Percentiles rank a stretch among this genome's conserved stretches.
phyloP scores from a whole-genome alignment of 2,329 filamentous ascomycete genomes.

The Trichoderma endophyticum region DNA sequence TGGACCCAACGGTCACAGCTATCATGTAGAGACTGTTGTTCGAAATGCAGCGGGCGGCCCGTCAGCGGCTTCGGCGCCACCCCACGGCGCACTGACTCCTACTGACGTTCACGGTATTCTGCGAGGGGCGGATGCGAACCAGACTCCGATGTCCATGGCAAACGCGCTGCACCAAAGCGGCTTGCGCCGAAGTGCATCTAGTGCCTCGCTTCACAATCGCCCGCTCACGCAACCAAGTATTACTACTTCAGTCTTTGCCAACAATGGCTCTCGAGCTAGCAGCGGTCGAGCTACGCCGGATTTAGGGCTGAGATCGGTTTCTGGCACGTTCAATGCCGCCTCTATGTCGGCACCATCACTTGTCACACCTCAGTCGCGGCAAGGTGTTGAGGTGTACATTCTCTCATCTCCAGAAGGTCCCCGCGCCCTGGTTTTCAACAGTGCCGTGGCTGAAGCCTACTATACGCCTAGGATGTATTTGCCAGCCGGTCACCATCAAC shows the following conservation, averaged over 20 bases:
- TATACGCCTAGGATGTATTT: constrained; percentile 43
- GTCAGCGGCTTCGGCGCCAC: not conserved
- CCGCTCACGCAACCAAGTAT: constrained; percentile 39
- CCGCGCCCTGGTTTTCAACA: constrained; percentile 54
- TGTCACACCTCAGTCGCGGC: constrained; percentile 25
- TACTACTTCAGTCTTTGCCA: constrained; percentile 39
- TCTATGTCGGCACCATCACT: constrained; percentile 9
- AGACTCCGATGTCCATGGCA: constrained; percentile 46
- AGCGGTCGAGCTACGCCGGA: constrained; percentile 51
- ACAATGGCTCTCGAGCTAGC: constrained; percentile 36
- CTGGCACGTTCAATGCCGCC: constrained; percentile 8
- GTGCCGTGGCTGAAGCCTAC: constrained; percentile 47
- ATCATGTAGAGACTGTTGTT: constrained; percentile 33
- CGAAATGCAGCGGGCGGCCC: not conserved
- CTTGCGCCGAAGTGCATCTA: constrained; percentile 51
- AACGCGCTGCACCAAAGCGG: constrained; percentile 49
- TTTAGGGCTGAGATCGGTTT: constrained; percentile 31
- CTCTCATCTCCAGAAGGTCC: constrained; percentile 59
- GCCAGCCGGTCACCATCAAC: constrained; percentile 28
- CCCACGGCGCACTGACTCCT: constrained; percentile 35
- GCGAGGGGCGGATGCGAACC: constrained; percentile 43
- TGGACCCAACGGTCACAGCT: constrained; percentile 34
- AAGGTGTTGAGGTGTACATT: constrained; percentile 54
- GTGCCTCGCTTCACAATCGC: constrained; percentile 40
- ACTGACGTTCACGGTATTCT: constrained; percentile 47